A percentile compares a stretch with the other conserved stretches of the same genome.
These are phyloP conservation scores for Aegilops speltoides DNA, from an alignment of 176 grass and related monocot species.

Conservation along the genomic window DNA sequence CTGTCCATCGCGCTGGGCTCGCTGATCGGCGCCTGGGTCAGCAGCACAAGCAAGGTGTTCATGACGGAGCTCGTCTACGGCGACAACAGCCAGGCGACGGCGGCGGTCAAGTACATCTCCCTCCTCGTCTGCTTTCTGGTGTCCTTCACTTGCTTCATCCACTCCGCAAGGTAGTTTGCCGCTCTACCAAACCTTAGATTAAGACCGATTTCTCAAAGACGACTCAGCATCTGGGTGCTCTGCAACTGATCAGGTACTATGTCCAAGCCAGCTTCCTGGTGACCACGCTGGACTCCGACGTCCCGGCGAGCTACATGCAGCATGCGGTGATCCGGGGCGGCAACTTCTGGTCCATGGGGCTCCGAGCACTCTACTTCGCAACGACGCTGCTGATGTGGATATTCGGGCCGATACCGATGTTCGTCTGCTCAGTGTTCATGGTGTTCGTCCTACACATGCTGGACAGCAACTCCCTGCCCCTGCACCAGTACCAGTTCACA, in stretches of 20 bases:
- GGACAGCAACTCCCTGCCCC: constrained; percentile 71
- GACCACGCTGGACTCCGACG: constrained; percentile 71
- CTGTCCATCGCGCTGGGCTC: constrained; percentile 83
- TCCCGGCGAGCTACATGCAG: constrained; percentile 75
- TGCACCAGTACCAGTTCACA: constrained; percentile 68
- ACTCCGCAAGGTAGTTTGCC: constrained; percentile 55
- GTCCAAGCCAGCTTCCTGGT: constrained; percentile 94
- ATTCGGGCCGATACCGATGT: constrained; percentile 85
- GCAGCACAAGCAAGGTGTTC: constrained; percentile 70
- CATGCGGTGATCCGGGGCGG: constrained; percentile 65
- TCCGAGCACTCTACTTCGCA: constrained; percentile 79
- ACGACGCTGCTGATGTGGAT: constrained; percentile 92
- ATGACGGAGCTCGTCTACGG: constrained; percentile 80
- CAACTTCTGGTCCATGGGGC: constrained; percentile 87
- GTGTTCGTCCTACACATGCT: constrained; percentile 73
- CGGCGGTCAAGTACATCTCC: constrained; percentile 84
- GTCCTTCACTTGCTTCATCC: constrained; percentile 98
- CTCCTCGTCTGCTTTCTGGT: constrained; percentile 84
- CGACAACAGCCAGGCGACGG: constrained; percentile 64
- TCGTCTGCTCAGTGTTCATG: constrained; percentile 68
- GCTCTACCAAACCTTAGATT: not conserved
- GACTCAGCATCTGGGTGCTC: not conserved
- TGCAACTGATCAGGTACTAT: constrained; percentile 53
- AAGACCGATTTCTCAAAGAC: not conserved
- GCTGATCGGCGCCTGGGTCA: constrained; percentile 83